phyloP scores from a whole-genome alignment of 108 stramenopile genomes.

The Cyclotella sp. region DNA sequence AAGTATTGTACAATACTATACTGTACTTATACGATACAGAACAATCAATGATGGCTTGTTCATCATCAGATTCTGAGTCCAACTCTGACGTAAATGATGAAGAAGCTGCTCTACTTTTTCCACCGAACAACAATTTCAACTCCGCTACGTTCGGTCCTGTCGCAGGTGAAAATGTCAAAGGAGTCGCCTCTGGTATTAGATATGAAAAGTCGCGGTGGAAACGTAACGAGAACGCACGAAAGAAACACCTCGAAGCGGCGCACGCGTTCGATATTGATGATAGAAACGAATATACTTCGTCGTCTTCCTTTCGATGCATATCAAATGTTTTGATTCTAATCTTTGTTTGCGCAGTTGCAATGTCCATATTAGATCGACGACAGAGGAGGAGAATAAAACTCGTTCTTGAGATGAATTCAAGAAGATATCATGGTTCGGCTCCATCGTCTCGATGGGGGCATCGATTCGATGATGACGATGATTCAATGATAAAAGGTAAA shows the following conservation, averaged over 20 bases:
- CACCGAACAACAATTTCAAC: constrained; percentile 21
- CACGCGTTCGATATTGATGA: constrained; percentile 1
- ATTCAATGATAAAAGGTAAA: neutral
- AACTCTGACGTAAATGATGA: constrained; percentile 16
- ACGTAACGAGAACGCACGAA: constrained; percentile 7
- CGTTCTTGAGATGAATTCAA: neutral
- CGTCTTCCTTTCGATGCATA: neutral
- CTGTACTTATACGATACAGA: too few relatives aligned
- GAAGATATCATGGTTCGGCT: neutral
- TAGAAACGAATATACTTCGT: neutral
- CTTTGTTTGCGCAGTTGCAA: neutral
- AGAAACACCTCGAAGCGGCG: constrained; percentile 6
- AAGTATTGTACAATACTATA: too few relatives aligned
- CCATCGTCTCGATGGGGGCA: constrained; percentile 21
- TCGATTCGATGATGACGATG: constrained; percentile 29
- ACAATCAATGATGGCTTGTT: neutral
- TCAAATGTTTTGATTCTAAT: neutral
- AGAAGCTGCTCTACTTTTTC: constrained; percentile 18
- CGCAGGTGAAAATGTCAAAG: neutral
- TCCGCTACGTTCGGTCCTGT: neutral
- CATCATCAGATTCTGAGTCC: constrained; percentile 19
- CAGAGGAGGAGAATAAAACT: neutral
- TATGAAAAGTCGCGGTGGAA: constrained; percentile 12
- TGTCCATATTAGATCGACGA: too few relatives aligned
- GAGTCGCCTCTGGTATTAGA: constrained; percentile 1